Percentiles rank a stretch among this genome's conserved stretches.
These are phyloP conservation scores for Prunus mira DNA, from an alignment of 306 rosid genomes.

Conservation along the genomic window DNA sequence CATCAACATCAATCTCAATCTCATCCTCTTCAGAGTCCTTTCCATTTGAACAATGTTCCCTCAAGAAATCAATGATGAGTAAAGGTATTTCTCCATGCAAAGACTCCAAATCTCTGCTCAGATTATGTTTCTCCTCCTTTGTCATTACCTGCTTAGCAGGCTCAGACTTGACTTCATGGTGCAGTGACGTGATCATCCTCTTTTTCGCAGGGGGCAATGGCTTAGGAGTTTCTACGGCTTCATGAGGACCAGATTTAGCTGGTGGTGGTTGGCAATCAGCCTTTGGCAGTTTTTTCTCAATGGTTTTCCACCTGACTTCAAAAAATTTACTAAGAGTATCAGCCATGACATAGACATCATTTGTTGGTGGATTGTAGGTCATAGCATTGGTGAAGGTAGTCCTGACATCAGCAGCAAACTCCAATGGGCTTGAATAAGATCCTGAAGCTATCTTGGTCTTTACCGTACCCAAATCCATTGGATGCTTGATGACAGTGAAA, in stretches of 20 bases:
- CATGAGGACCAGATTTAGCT: constrained; percentile 29
- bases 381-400: constrained; percentile 76
- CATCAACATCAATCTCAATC: constrained; percentile 81
- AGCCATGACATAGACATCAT: constrained; percentile 66
- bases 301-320: constrained; percentile 72
- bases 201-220: constrained; percentile 55
- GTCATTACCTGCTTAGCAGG: constrained; percentile 60
- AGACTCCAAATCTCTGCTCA: constrained; percentile 73
- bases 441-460: constrained; percentile 55
- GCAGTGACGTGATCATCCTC: constrained; percentile 50
- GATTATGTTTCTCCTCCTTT: constrained; percentile 50
- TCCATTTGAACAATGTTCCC: constrained; percentile 62
- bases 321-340: constrained; percentile 62
- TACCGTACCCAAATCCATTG: constrained; percentile 84
- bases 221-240: constrained; percentile 37
- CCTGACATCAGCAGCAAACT: constrained; percentile 63
- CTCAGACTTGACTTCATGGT: constrained; percentile 40
- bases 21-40: constrained; percentile 70
- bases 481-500: constrained; percentile 62
- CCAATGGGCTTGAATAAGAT: constrained; percentile 44
- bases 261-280: constrained; percentile 35
- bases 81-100: constrained; percentile 60
- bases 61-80: constrained; percentile 70
- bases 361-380: constrained; percentile 81
- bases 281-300: constrained; percentile 67